Conservation (phyloP, 805 yeast species). For the Kazachstania bromeliacearum region DNA sequence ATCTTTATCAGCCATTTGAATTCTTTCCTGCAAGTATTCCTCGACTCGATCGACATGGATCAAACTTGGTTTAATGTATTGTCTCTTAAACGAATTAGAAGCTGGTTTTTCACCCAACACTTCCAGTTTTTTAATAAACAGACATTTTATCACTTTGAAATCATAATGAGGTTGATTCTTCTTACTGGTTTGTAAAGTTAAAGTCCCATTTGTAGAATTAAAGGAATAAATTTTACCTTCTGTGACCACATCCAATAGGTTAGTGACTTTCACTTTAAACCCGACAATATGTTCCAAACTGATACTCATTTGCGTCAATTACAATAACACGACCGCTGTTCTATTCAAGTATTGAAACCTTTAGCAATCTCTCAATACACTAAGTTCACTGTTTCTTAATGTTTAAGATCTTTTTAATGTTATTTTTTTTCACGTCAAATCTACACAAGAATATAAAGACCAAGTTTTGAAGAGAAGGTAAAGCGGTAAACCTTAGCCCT, state of each 20-base stretch:
- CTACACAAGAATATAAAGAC: too few species aligned
- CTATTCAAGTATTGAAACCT: too few species aligned
- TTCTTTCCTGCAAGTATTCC: conserved; percentile 17
- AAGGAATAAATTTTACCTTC: conserved; percentile 60
- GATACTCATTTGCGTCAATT: conserved; percentile 18
- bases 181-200: conserved; percentile 26
- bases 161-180: conserved; percentile 17
- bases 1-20: conserved; percentile 19
- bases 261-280: conserved; percentile 49
- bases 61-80: conserved; percentile 28
- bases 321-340: too few species aligned
- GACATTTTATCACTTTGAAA: conserved; percentile 46
- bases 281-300: conserved; percentile 25
- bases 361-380: too few species aligned
- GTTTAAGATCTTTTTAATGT: not conserved
- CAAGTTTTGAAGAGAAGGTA: too few species aligned
- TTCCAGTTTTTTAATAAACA: conserved; percentile 46
- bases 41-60: conserved; percentile 26
- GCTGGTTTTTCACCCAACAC: conserved; percentile 34
- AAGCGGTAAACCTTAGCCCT: too few species aligned
- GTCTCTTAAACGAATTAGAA: conserved; percentile 23
- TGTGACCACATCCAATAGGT: conserved; percentile 45
- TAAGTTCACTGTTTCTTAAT: not conserved
- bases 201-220: conserved; percentile 35
- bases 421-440: too few species aligned